phyloP scores from a whole-genome alignment of 306 rosid species.

The Glycine soja region DNA sequence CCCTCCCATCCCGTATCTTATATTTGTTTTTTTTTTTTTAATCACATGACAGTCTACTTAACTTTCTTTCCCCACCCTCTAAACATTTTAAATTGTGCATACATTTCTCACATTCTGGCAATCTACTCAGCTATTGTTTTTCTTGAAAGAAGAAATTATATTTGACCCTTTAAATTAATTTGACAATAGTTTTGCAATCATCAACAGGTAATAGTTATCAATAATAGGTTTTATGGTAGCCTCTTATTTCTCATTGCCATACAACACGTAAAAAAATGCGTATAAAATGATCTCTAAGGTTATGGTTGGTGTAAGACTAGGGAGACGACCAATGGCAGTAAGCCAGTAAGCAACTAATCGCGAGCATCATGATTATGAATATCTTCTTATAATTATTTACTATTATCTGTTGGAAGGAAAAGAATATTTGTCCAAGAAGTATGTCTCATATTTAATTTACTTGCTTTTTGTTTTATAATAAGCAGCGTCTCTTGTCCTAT shows the following conservation, averaged over 20 bases:
- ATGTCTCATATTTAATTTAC: neutral
- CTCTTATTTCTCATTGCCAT: neutral
- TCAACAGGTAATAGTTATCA: too few species aligned
- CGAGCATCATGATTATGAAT: neutral
- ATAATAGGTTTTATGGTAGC: too few species aligned
- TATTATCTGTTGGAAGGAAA: neutral
- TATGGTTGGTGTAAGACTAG: neutral
- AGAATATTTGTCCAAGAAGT: neutral
- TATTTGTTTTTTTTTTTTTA: neutral
- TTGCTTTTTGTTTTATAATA: neutral
- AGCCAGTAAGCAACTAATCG: neutral
- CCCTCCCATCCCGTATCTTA: neutral
- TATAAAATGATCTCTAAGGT: neutral
- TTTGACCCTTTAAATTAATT: slow-evolving; percentile 12
- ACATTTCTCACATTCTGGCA: slow-evolving; percentile 2
- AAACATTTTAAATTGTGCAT: neutral
- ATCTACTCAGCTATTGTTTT: slow-evolving; percentile 8
- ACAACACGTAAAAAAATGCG: neutral
- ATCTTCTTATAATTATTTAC: neutral
- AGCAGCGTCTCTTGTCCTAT: neutral
- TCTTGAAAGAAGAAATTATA: neutral
- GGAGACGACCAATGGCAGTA: neutral
- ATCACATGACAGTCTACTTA: neutral
- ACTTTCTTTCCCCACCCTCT: neutral
- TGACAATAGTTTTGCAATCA: too few species aligned